Percentiles rank a stretch among this genome's conserved stretches.
phyloP scores from a whole-genome alignment of 1,284 basidiomycete species.

The Takashimella koratensis region DNA sequence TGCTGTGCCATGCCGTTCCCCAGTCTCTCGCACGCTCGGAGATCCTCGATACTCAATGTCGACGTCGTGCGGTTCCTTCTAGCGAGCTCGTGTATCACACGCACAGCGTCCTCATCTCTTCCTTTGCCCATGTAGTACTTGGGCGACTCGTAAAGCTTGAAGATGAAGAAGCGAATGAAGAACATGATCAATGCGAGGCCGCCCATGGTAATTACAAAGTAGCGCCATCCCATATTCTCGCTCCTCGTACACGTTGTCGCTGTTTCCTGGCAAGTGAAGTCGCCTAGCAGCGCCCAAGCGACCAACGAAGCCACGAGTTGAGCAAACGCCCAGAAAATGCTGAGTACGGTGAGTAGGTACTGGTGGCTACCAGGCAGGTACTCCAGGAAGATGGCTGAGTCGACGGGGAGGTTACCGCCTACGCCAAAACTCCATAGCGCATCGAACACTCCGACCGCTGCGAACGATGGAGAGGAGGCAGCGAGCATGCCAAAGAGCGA shows the following conservation, averaged over 20 bases:
- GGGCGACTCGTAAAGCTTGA: constrained; percentile 58
- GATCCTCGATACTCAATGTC: constrained; percentile 54
- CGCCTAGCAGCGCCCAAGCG: constrained; percentile 33
- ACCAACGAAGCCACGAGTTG: constrained; percentile 30
- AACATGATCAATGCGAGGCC: constrained; percentile 52
- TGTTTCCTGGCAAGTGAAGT: constrained; percentile 16
- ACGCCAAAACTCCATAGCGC: constrained; percentile 56
- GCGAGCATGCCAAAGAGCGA: constrained; percentile 61
- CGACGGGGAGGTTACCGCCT: constrained; percentile 60
- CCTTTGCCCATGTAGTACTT: constrained; percentile 54
- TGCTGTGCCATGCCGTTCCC: constrained; percentile 15
- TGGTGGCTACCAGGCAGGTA: constrained; percentile 54
- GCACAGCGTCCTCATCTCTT: constrained; percentile 58
- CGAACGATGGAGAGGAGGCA: constrained; percentile 57
- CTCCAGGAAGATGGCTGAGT: constrained; percentile 59
- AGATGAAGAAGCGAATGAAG: constrained; percentile 39
- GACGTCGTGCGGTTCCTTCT: constrained; percentile 55
- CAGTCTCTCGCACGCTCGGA: constrained; percentile 42
- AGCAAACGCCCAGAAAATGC: constrained; percentile 65
- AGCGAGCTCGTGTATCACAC: constrained; percentile 53
- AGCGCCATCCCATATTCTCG: constrained; percentile 46
- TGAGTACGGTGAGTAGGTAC: constrained; percentile 62
- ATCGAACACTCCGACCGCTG: constrained; percentile 55
- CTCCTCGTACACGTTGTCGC: constrained; percentile 15
- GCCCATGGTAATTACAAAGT: constrained; percentile 57